Base-by-base conservation (phyloP, 2,329 filamentous ascomycete species). In the Epichloe sp. region DNA sequence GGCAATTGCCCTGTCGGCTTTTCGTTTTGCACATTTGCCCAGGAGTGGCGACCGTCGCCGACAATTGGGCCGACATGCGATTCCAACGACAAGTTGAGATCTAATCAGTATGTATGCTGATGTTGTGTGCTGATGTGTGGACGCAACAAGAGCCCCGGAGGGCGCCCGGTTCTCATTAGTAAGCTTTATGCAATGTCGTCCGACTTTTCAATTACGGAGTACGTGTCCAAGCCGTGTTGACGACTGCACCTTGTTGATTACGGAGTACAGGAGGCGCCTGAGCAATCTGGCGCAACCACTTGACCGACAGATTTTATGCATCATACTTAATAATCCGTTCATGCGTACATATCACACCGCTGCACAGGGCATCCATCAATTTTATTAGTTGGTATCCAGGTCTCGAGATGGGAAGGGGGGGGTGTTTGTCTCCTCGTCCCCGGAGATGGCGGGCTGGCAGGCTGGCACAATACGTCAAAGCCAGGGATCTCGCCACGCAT, bases 1-100 rank as follows among this genome's bases (percentile, higher is more conserved):
- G 51, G 51, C 51, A 48, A 44, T 48, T 50, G 48, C 51, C 48
- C 44, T 44, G 35, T 17, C 19, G 34, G 41, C 42, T 50, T 41
- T 36, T 50, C 12, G 11, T 31, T 37, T 17, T 26, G 46, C 19
- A 19, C 21, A 40, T 23, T 44, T n/a, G 42, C 42, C 42, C 42
- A 26, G 23, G 23, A 2, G 23, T 26, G 23, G 23, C 23, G 23
- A 26, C 23, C 23, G 0, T 26, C 7, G 23, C 23, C 26, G 23
- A 26, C 42, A 31, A 8, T 35, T 44, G 2, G 23, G 26, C 7
- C 26, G 8, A 1, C 26, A 31, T 31, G 26, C 26, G 8, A 31
- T 31, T 10, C 26, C 26, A 31, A 31, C 7, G 8, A 8, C 26
- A 11, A 31, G 26, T 10, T 26, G 26, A 0, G 1, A 31, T 31